Evolutionary conservation across 495 filamentous ascomycete species (phyloP).

Genomic region (Lasiosphaeria miniovina): DNA sequence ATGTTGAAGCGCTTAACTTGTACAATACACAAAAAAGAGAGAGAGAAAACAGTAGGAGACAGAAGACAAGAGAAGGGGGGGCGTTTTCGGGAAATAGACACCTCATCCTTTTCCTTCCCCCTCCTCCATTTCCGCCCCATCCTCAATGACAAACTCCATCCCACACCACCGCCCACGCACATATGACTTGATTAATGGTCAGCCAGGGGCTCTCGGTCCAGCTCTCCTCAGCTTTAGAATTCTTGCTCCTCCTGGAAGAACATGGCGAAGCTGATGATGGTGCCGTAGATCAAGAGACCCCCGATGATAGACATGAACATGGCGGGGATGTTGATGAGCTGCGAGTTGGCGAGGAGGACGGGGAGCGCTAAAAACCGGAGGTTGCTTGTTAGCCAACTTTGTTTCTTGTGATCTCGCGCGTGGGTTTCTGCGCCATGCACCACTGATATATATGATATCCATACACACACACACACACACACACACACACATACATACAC

Average conservation of each 20-base stretch:
- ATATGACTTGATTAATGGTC: neutral
- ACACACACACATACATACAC: neutral
- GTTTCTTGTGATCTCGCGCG: neutral
- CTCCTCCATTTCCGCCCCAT: neutral
- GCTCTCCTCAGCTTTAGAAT: slow-evolving; percentile 42
- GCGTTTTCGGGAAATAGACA: neutral
- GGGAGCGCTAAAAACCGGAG: slow-evolving; percentile 66
- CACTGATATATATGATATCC: too few relatives aligned
- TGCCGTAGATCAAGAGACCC: slow-evolving; percentile 92
- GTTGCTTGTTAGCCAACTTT: neutral
- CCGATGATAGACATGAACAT: slow-evolving; percentile 95
- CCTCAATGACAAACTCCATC: neutral
- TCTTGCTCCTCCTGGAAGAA: slow-evolving; percentile 97
- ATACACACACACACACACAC: too few relatives aligned
- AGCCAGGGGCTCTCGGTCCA: too few relatives aligned
- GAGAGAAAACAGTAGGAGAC: neutral
- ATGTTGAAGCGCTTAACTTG: neutral
- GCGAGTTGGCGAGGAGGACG: slow-evolving; percentile 80
- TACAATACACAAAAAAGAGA: slow-evolving; percentile 1
- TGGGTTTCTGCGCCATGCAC: too few relatives aligned
- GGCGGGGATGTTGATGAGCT: slow-evolving; percentile 72
- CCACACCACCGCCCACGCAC: neutral
- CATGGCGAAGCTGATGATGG: slow-evolving; percentile 95
- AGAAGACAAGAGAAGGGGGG: neutral
- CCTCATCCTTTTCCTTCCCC: neutral